Percentiles rank a stretch among this genome's conserved stretches.
These are phyloP conservation scores for Dichotomocladium elegans DNA, from an alignment of 371 early-diverging fungal genomes.

Conservation along the genomic window DNA sequence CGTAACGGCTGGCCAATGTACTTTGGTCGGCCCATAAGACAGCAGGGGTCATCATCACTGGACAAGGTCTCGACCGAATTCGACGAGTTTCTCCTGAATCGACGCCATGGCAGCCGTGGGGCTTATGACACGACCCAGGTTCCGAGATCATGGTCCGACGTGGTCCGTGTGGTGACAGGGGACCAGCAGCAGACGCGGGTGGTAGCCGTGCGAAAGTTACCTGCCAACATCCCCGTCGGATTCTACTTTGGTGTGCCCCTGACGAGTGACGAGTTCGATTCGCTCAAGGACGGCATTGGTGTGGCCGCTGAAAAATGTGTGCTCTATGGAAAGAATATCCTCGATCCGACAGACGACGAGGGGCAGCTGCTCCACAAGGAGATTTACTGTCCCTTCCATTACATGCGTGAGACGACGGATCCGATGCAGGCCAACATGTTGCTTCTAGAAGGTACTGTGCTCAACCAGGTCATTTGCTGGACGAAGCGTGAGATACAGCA, in stretches of 20 bases:
- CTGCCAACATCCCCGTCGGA: constrained; percentile 69
- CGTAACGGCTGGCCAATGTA: constrained; percentile 75
- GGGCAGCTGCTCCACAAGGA: constrained; percentile 67
- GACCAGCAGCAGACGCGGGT: constrained; percentile 48
- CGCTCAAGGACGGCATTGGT: constrained; percentile 74
- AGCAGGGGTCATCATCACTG: neutral
- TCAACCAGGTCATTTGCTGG: constrained; percentile 79
- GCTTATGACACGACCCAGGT: constrained; percentile 52
- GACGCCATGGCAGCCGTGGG: constrained; percentile 66
- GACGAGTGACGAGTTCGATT: constrained; percentile 87
- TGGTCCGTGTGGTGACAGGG: constrained; percentile 12
- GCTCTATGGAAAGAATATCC: constrained; percentile 81
- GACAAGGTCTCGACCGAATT: constrained; percentile 13
- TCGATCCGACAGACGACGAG: constrained; percentile 80
- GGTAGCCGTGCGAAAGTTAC: constrained; percentile 72
- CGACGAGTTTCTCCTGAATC: constrained; percentile 67
- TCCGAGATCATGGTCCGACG: constrained; percentile 50
- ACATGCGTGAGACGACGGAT: constrained; percentile 48
- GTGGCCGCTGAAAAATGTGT: constrained; percentile 64
- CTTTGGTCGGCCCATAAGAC: constrained; percentile 52
- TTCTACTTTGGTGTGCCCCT: constrained; percentile 93
- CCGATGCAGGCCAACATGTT: constrained; percentile 52
- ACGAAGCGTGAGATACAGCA: constrained; percentile 60
- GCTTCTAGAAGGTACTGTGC: constrained; percentile 68
- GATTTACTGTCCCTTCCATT: constrained; percentile 82